A percentile compares a stretch with the other conserved stretches of the same genome.
Evolutionary conservation across 306 rosid species (phyloP).

Genomic region (Dalbergia oliveri): DNA sequence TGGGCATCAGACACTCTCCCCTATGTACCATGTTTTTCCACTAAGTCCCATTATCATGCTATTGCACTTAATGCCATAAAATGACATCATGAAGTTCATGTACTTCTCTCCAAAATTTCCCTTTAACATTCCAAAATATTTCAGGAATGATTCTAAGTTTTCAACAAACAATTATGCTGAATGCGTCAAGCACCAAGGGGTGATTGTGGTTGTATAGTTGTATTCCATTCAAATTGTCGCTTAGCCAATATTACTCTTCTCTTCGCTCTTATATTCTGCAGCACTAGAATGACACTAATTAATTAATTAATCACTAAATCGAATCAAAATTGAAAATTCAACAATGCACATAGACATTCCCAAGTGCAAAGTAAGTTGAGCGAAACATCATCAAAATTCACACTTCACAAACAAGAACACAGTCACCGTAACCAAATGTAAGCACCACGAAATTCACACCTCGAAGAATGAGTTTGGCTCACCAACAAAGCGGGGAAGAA

Average conservation of each 20-base stretch:
- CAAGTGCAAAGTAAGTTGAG: background rate
- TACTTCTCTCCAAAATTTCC: background rate
- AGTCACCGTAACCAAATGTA: slow-evolving; percentile 1
- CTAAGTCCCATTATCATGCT: background rate
- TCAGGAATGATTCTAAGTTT: background rate
- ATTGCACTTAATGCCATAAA: slow-evolving; percentile 26
- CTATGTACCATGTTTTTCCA: background rate
- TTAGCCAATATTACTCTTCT: background rate
- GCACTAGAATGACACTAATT: background rate
- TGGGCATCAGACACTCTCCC: background rate
- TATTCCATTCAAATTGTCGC: slow-evolving; percentile 12
- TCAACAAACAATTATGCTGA: background rate
- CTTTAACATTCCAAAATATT: slow-evolving; percentile 21
- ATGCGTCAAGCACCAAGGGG: background rate
- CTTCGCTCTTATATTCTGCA: background rate
- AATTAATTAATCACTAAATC: background rate
- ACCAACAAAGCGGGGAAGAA: background rate
- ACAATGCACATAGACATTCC: background rate
- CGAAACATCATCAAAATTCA: background rate
- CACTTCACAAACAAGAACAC: slow-evolving; percentile 10
- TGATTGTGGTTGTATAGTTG: background rate
- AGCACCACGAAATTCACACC: slow-evolving; percentile 13
- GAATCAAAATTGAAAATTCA: slow-evolving; percentile 9
- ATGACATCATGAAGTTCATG: background rate
- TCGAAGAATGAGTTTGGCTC: background rate